phyloP scores from a whole-genome alignment of 495 filamentous ascomycete genomes.

The Neurospora sp. region DNA sequence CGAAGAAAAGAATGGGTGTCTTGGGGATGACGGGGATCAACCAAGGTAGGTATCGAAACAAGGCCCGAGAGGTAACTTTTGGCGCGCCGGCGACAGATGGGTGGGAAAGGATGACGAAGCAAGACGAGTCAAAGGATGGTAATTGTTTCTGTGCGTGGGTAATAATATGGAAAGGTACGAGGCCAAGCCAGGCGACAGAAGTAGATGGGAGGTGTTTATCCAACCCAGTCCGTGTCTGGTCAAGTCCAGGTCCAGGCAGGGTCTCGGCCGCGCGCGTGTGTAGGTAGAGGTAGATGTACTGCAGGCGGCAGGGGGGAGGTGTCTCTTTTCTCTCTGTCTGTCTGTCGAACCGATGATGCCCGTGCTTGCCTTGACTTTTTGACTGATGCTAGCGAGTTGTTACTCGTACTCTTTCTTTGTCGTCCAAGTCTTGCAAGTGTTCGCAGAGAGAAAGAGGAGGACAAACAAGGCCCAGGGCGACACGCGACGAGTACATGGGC shows the following conservation, averaged over 20 bases:
- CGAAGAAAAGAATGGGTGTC: not conserved
- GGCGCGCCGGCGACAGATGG: not conserved
- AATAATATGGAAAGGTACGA: not conserved
- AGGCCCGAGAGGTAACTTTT: not conserved
- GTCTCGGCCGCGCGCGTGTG: not conserved
- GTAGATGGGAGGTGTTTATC: not conserved
- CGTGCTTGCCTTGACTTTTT: not conserved
- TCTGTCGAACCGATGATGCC: not conserved
- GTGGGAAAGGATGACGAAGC: not conserved
- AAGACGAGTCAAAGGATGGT: not conserved
- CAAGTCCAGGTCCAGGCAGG: not conserved
- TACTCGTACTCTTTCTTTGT: not conserved
- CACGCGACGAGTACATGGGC: constrained; percentile 18
- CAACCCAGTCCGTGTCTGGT: not conserved
- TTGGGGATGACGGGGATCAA: not conserved
- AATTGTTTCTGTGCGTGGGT: not conserved
- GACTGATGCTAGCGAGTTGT: not conserved
- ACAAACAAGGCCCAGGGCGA: constrained; percentile 9
- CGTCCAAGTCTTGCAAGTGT: not conserved
- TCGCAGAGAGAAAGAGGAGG: not conserved
- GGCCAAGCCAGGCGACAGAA: not conserved
- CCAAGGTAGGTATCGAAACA: not conserved
- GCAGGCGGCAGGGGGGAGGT: not conserved
- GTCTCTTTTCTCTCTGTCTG: not conserved
- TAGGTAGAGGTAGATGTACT: not conserved